Evolutionary conservation across 129 eudicot species (phyloP).

Genomic region (Escallonia rubra): DNA sequence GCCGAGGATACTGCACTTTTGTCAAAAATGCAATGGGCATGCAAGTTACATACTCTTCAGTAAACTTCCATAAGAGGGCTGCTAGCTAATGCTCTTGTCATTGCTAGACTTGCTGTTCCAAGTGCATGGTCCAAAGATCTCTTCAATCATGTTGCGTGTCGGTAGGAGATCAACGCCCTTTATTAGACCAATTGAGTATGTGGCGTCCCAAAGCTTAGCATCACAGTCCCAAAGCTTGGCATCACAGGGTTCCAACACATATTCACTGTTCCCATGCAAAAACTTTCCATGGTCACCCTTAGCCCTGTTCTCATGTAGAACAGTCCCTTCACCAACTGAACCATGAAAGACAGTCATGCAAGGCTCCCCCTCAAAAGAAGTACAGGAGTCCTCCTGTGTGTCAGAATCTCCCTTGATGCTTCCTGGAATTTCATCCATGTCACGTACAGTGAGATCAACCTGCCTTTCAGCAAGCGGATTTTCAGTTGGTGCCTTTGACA

Average conservation of each 20-base stretch:
- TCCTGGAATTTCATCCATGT: background rate
- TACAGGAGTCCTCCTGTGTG: constrained; percentile 4
- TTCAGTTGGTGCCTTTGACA: background rate
- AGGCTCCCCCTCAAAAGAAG: constrained; percentile 5
- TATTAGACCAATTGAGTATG: constrained; percentile 27
- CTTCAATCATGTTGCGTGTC: constrained; percentile 57
- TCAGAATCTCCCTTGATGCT: background rate
- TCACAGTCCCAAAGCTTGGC: constrained; percentile 20
- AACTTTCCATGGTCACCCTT: constrained; percentile 15
- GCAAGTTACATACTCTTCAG: background rate
- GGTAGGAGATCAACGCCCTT: constrained; percentile 46
- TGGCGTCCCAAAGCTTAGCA: constrained; percentile 30
- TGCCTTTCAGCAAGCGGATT: background rate
- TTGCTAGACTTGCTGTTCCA: constrained; percentile 21
- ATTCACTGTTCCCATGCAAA: constrained; percentile 4
- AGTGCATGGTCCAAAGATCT: constrained; percentile 41
- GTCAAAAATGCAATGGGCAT: background rate
- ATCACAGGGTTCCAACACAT: constrained; percentile 28
- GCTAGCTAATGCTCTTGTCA: constrained; percentile 20
- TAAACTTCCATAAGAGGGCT: background rate
- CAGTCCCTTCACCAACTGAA: constrained; percentile 8
- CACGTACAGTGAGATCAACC: background rate
- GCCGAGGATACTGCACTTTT: background rate
- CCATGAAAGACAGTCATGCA: background rate
- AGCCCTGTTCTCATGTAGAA: constrained; percentile 8